A percentile compares a stretch with the other conserved stretches of the same genome.
These are phyloP conservation scores for Apiospora koreana DNA, from an alignment of 2,329 filamentous ascomycete species.

Conservation along the genomic window DNA sequence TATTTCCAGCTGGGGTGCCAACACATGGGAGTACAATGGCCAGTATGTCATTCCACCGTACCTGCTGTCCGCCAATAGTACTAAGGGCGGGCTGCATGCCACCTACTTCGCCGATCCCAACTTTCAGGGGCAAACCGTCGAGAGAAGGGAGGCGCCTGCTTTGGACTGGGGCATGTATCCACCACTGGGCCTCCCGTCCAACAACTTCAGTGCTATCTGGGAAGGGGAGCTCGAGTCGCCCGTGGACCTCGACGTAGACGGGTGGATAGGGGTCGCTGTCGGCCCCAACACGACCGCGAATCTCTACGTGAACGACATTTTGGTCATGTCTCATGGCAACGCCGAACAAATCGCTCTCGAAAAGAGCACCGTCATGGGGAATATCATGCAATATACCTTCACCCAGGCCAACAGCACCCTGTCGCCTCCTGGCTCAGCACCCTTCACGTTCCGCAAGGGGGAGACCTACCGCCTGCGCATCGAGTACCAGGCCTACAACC, in stretches of 20 bases:
- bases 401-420: slow-evolving; percentile 36
- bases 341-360: slow-evolving; percentile 23
- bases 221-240: slow-evolving; percentile 40
- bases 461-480: slow-evolving; percentile 38
- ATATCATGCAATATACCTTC: slow-evolving; percentile 41
- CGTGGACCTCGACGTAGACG: slow-evolving; percentile 38
- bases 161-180: slow-evolving; percentile 47
- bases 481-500: slow-evolving; percentile 44
- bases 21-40: slow-evolving; percentile 45
- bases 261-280: slow-evolving; percentile 44
- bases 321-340: slow-evolving; percentile 29
- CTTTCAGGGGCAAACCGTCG: slow-evolving; percentile 33
- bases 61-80: slow-evolving; percentile 38
- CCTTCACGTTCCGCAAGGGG: slow-evolving; percentile 39
- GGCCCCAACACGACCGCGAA: slow-evolving; percentile 40
- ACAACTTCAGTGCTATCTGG: slow-evolving; percentile 47
- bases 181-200: slow-evolving; percentile 41
- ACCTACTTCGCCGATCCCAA: slow-evolving; percentile 43
- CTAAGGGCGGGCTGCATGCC: slow-evolving; percentile 37
- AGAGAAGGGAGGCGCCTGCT: slow-evolving; percentile 37
- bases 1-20: slow-evolving; percentile 42
- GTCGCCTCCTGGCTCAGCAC: slow-evolving; percentile 36
- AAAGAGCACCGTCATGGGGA: slow-evolving; percentile 37
- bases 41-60: slow-evolving; percentile 45
- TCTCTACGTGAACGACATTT: slow-evolving; percentile 36